Conservation (phyloP, 2,329 filamentous ascomycete genomes). For the Aspergillus versicolor region DNA sequence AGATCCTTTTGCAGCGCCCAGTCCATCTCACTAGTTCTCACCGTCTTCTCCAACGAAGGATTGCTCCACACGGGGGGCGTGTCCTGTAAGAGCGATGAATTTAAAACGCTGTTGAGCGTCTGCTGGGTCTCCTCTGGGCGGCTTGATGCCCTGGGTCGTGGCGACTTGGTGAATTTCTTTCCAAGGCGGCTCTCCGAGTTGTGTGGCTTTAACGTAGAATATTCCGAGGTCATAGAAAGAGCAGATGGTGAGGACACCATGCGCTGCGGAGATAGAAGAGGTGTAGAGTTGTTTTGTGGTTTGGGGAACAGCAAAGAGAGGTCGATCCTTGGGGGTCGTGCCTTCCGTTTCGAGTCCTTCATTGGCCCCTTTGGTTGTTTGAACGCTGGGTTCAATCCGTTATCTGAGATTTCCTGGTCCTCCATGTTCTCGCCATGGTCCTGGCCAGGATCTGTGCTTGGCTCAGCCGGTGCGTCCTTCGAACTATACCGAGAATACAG, state of each 20-base stretch:
- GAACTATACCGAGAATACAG: slow-evolving; percentile 49
- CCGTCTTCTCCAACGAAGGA: slow-evolving; percentile 28
- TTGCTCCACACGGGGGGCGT: slow-evolving; percentile 25
- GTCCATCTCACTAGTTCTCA: slow-evolving; percentile 36
- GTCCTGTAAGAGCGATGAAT: slow-evolving; percentile 19
- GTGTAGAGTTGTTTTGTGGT: slow-evolving; percentile 31
- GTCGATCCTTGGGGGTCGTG: slow-evolving; percentile 41
- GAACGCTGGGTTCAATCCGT: slow-evolving; percentile 23
- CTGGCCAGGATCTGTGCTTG: slow-evolving; percentile 27
- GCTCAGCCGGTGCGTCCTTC: slow-evolving; percentile 38
- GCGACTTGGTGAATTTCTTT: slow-evolving; percentile 30
- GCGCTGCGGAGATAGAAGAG: slow-evolving; percentile 43
- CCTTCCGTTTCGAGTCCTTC: slow-evolving; percentile 40
- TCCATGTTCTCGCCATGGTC: background rate
- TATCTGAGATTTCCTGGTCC: slow-evolving; percentile 17
- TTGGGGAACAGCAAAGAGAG: slow-evolving; percentile 45
- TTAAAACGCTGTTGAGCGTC: slow-evolving; percentile 12
- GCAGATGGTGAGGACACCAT: slow-evolving; percentile 42
- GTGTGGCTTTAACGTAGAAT: slow-evolving; percentile 23
- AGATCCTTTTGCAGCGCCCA: slow-evolving; percentile 31
- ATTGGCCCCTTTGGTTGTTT: slow-evolving; percentile 23
- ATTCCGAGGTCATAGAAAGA: slow-evolving; percentile 36
- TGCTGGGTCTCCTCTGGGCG: slow-evolving; percentile 17
- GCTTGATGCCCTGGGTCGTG: slow-evolving; percentile 11
- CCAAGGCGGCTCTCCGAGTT: slow-evolving; percentile 19